Conservation (phyloP, 2,329 filamentous ascomycete species). For the Calcarisporium arbuscula region DNA sequence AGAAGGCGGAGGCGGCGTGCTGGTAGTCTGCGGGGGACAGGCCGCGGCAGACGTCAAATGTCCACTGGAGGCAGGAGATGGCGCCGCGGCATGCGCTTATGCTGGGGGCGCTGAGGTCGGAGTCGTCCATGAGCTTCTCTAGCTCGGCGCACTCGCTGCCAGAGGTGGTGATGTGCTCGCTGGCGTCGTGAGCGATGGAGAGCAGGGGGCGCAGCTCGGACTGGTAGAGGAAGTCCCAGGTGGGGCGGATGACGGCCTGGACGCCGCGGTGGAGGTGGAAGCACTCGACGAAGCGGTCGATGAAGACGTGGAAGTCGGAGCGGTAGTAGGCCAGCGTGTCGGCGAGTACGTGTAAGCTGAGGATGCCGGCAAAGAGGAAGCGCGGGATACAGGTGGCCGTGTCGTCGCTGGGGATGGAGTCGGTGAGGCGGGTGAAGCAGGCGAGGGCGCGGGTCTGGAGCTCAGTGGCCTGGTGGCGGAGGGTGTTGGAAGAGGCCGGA, state of each 20-base stretch:
- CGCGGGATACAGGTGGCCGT: slow-evolving; percentile 26
- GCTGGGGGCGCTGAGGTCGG: slow-evolving; percentile 21
- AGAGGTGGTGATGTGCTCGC: slow-evolving; percentile 2
- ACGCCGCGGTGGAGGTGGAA: slow-evolving; percentile 37
- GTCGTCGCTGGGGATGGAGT: slow-evolving; percentile 16
- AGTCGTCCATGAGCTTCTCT: slow-evolving; percentile 11
- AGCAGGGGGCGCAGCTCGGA: slow-evolving; percentile 26
- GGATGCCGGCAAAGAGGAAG: slow-evolving; percentile 37
- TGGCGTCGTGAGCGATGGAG: slow-evolving; percentile 12
- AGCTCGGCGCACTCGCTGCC: slow-evolving; percentile 21
- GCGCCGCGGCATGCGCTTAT: slow-evolving; percentile 23
- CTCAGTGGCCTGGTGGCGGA: slow-evolving; percentile 33
- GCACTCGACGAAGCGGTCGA: slow-evolving; percentile 35
- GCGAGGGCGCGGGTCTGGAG: slow-evolving; percentile 37
- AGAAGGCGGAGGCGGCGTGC: slow-evolving; percentile 26
- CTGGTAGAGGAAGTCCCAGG: slow-evolving; percentile 27
- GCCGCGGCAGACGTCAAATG: slow-evolving; percentile 24
- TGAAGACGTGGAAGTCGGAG: slow-evolving; percentile 29
- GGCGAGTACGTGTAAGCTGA: slow-evolving; percentile 42
- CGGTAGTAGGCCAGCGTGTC: slow-evolving; percentile 36
- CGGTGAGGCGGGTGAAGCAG: slow-evolving; percentile 27
- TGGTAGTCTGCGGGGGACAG: slow-evolving; percentile 16
- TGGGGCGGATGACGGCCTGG: slow-evolving; percentile 26
- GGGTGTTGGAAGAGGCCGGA: slow-evolving; percentile 12
- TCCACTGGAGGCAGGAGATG: slow-evolving; percentile 23